A percentile compares a stretch with the other conserved stretches of the same genome.
Conservation (phyloP, 371 early-diverging fungal genomes). For the Zancudomyces culisetae region DNA sequence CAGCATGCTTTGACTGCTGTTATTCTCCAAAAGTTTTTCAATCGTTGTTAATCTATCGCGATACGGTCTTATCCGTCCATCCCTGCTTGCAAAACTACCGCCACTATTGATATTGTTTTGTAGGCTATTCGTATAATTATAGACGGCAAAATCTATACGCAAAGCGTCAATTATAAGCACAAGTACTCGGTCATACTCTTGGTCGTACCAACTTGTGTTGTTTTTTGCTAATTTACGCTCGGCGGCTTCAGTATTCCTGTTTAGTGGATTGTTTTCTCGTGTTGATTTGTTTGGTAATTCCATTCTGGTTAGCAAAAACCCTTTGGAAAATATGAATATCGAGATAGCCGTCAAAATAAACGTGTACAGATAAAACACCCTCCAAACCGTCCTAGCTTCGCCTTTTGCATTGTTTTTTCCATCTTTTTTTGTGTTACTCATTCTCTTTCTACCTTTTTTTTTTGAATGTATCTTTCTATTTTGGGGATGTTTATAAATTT, state of each 20-base stretch:
- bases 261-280: slow-evolving; percentile 6
- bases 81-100: slow-evolving; percentile 10
- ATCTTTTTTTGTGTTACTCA: too few relatives aligned
- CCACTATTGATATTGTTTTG: not conserved
- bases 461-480: too few relatives aligned
- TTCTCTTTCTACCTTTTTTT: too few relatives aligned
- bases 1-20: slow-evolving; percentile 46
- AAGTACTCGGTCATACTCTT: slow-evolving; percentile 42
- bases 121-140: slow-evolving; percentile 14
- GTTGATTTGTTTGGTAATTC: slow-evolving; percentile 30
- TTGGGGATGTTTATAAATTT: too few relatives aligned
- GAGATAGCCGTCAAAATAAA: too few relatives aligned
- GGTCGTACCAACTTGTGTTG: slow-evolving; percentile 40
- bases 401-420: too few relatives aligned
- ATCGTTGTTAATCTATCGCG: slow-evolving; percentile 57
- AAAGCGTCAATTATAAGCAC: slow-evolving; percentile 79
- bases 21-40: slow-evolving; percentile 24
- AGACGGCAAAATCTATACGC: slow-evolving; percentile 54
- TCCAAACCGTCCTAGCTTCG: too few relatives aligned
- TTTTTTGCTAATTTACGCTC: slow-evolving; percentile 8
- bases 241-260: not conserved
- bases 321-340: too few relatives aligned
- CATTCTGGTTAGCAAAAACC: slow-evolving; percentile 63
- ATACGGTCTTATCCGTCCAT: slow-evolving; percentile 24
- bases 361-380: too few relatives aligned